Evolutionary conservation across 2,329 filamentous ascomycete species (phyloP).

Genomic region (Pyrenochaeta sp.): DNA sequence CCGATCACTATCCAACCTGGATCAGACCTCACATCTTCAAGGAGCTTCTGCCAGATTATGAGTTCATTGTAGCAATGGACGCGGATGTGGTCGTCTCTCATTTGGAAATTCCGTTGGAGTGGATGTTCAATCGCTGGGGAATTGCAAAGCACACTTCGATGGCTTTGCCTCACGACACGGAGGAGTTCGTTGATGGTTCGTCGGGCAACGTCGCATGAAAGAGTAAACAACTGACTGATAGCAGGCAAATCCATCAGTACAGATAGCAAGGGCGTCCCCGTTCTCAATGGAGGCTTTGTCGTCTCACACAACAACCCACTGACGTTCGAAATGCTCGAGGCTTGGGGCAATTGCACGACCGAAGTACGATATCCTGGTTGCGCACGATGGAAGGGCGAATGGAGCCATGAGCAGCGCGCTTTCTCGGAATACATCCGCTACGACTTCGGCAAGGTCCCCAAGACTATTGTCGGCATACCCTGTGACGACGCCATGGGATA

Average conservation of each 20-base stretch:
- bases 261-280: slow-evolving; percentile 41
- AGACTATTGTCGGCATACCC: slow-evolving; percentile 28
- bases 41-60: slow-evolving; percentile 49
- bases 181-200: neutral
- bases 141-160: slow-evolving; percentile 48
- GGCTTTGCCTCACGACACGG: slow-evolving; percentile 47
- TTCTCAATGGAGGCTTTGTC: slow-evolving; percentile 49
- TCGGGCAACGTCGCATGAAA: too few species aligned
- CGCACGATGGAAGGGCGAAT: slow-evolving; percentile 25
- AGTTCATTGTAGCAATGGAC: slow-evolving; percentile 54
- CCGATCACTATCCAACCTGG: slow-evolving; percentile 51
- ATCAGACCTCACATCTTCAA: slow-evolving; percentile 50
- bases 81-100: slow-evolving; percentile 52
- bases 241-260: slow-evolving; percentile 24
- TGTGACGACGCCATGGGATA: slow-evolving; percentile 41
- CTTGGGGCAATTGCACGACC: slow-evolving; percentile 34
- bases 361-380: slow-evolving; percentile 28
- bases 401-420: slow-evolving; percentile 38
- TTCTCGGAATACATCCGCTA: slow-evolving; percentile 38
- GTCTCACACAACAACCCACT: slow-evolving; percentile 38
- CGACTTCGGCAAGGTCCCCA: slow-evolving; percentile 22
- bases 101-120: slow-evolving; percentile 53
- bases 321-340: slow-evolving; percentile 30
- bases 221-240: too few species aligned
- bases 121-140: slow-evolving; percentile 55